Evolutionary conservation across 257 asterid species (phyloP), one percentile per base, ranked within the genome.

Genomic region (Lithospermum erythrorhizon): DNA sequence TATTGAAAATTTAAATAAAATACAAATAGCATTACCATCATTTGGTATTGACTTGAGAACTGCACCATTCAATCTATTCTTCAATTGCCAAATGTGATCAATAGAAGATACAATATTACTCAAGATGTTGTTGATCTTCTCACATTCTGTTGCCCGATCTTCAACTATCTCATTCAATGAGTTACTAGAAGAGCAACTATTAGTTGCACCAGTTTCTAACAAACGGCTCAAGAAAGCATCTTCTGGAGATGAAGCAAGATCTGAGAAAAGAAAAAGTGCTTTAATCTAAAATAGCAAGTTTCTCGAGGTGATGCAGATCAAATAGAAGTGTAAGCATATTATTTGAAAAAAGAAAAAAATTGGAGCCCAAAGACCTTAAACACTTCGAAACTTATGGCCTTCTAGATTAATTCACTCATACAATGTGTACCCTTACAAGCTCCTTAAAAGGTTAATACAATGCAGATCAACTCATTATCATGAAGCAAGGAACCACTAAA

Each of bases 151-250:
- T 52, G 63, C 74, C 56, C 73, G 58, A 47, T 66, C 73, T 61
- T 62, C 82, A 58, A 67, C 78, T 6, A 59, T 64, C 67, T 63
- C 65, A 70, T 65, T 66, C 57, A 59, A 58, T 52, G 49, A 51
- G 69, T 65, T 62, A 53, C 75, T 63, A 59, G 81, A 62, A 63
- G 86, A 79, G 77, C 86, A 77, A 72, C 82, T 73, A 62, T 81
- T 83, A 55, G 86, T 77, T 62, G 93, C 93, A 57, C 93, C 93
- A 18, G 82, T 79, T 69, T 81, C 88, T 58, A 84, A 41, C 59
- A 81, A 83, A 65, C 93, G 83, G 69, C 82, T 74, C 49, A 81
- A 58, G 55, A 84, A 66, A 52, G 83, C 82, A 71, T 79, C 78
- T 64, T 77, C 82, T 9, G 79, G 75, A 60, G 67, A 79, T 53